Evolutionary conservation across 768 basidiomycete species (phyloP).

Genomic region (Mycena kentingensis): DNA sequence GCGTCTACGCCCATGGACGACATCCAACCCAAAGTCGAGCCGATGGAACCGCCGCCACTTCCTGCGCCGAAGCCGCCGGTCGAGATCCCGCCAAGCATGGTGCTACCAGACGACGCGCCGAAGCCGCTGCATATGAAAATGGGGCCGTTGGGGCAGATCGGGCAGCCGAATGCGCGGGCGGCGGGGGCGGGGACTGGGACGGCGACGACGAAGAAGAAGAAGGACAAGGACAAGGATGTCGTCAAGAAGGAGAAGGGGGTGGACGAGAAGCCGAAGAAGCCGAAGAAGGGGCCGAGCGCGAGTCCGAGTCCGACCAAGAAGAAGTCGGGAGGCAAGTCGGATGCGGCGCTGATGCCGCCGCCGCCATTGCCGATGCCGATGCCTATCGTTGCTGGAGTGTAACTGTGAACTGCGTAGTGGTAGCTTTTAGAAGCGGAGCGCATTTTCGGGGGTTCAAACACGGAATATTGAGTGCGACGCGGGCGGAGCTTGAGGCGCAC

Average conservation of each 20-base stretch:
- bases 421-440: too few species aligned
- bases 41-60: conserved; percentile 19
- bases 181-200: conserved; percentile 43
- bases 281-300: conserved; percentile 25
- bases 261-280: conserved; percentile 27
- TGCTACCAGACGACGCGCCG: conserved; percentile 68
- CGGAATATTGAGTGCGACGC: too few species aligned
- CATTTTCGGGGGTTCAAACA: too few species aligned
- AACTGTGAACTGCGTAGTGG: too few species aligned
- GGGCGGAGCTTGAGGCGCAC: too few species aligned
- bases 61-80: conserved; percentile 22
- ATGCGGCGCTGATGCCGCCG: conserved; percentile 19
- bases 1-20: not conserved
- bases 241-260: conserved; percentile 16
- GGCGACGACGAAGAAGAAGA: conserved; percentile 61
- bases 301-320: conserved; percentile 31
- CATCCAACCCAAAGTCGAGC: conserved; percentile 1
- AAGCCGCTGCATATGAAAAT: conserved; percentile 64
- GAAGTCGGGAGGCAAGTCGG: conserved; percentile 31
- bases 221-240: conserved; percentile 21
- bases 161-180: conserved; percentile 49
- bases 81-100: conserved; percentile 27
- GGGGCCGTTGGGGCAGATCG: conserved; percentile 77
- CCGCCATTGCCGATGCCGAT: conserved; percentile 14
- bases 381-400: conserved; percentile 17